Conservation (phyloP, 805 yeast species). For the Myxozyma melibiosi region DNA sequence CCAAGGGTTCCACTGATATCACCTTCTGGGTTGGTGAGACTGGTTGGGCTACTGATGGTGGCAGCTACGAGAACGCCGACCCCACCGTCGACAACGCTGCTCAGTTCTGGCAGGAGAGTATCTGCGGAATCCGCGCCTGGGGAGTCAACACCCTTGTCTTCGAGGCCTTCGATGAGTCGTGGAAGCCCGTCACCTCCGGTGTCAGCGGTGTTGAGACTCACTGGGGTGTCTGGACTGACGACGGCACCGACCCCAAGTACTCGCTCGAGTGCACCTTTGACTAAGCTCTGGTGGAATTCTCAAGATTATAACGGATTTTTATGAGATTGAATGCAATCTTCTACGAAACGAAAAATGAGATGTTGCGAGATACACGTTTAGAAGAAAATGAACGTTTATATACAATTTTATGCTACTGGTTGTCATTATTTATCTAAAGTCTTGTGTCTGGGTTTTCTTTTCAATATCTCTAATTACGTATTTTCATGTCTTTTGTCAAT, state of each 20-base stretch:
- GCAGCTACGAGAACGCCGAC: constrained; percentile 62
- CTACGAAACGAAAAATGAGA: neutral
- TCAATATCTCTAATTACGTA: neutral
- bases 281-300: neutral
- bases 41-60: constrained; percentile 96
- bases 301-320: neutral
- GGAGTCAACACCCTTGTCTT: constrained; percentile 90
- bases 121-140: constrained; percentile 95
- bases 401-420: neutral
- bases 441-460: neutral
- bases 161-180: constrained; percentile 93
- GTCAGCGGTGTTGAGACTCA: constrained; percentile 78
- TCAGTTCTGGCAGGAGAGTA: constrained; percentile 80
- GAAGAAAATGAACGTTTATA: neutral
- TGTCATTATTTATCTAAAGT: neutral
- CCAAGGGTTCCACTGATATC: constrained; percentile 84
- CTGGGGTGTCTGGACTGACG: constrained; percentile 84
- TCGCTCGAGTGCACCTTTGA: constrained; percentile 18
- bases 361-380: too few species aligned
- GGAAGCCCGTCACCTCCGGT: constrained; percentile 93
- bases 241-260: constrained; percentile 35
- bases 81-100: constrained; percentile 78
- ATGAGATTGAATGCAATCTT: neutral
- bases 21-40: constrained; percentile 92
- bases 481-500: neutral